Evolutionary conservation across 495 filamentous ascomycete genomes (phyloP).

Genomic region (Halenospora varia): DNA sequence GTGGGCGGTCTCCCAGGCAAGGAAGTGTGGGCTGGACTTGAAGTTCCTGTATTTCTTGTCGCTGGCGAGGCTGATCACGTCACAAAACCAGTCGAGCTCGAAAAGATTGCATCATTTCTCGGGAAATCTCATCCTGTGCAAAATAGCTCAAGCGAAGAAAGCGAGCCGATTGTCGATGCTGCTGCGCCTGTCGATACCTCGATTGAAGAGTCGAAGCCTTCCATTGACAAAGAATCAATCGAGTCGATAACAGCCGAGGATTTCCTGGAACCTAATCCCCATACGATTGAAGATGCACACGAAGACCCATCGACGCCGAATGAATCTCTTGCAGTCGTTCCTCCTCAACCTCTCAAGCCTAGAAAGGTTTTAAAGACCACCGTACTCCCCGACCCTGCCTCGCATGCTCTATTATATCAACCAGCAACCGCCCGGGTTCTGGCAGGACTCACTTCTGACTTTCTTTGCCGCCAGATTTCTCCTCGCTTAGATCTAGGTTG

Average conservation of each 20-base stretch:
- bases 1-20: constrained; percentile 64
- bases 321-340: constrained; percentile 30
- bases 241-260: constrained; percentile 34
- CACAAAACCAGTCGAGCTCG: constrained; percentile 64
- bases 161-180: constrained; percentile 41
- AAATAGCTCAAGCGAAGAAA: constrained; percentile 29
- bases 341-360: constrained; percentile 36
- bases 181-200: constrained; percentile 39
- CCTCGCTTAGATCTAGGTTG: constrained; percentile 76
- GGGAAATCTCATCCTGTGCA: constrained; percentile 25
- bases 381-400: constrained; percentile 73
- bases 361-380: constrained; percentile 60
- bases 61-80: constrained; percentile 75
- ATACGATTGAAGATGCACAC: constrained; percentile 30
- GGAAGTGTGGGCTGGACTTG: constrained; percentile 68
- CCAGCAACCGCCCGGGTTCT: constrained; percentile 70
- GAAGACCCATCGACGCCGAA: constrained; percentile 44
- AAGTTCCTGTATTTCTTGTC: constrained; percentile 71
- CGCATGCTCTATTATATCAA: constrained; percentile 81
- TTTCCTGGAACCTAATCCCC: constrained; percentile 5
- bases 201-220: constrained; percentile 18
- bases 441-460: constrained; percentile 76
- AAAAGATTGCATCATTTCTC: constrained; percentile 51
- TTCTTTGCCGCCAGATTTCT: constrained; percentile 70
- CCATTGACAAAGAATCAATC: constrained; percentile 25